phyloP scores from a whole-genome alignment of 495 filamentous ascomycete genomes.

The Aspergillus egyptiacus region DNA sequence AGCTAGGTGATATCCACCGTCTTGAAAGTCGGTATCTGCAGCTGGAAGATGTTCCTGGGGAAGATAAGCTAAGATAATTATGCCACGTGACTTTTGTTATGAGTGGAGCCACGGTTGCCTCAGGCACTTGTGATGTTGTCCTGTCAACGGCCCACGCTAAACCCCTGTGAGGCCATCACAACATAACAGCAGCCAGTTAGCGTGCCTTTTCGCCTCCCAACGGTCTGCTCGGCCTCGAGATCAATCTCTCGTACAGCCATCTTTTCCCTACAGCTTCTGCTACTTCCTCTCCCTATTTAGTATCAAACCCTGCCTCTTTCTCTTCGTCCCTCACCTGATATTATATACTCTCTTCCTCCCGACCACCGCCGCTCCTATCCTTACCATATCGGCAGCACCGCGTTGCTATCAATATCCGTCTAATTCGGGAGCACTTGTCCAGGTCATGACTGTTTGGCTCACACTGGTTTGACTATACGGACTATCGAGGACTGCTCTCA shows the following conservation, averaged over 20 bases:
- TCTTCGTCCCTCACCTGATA: slow-evolving; percentile 3
- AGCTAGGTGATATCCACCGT: too few relatives aligned
- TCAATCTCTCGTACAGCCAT: slow-evolving; percentile 20
- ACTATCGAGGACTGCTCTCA: background rate
- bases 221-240: slow-evolving; percentile 29
- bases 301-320: slow-evolving; percentile 18
- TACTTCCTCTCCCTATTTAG: slow-evolving; percentile 23
- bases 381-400: slow-evolving; percentile 12
- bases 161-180: slow-evolving; percentile 30
- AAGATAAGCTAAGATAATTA: too few relatives aligned
- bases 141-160: slow-evolving; percentile 37
- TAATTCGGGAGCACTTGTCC: slow-evolving; percentile 9
- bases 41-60: too few relatives aligned
- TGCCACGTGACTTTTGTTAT: slow-evolving; percentile 11
- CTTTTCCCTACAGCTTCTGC: slow-evolving; percentile 14
- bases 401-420: slow-evolving; percentile 2
- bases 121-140: slow-evolving; percentile 27
- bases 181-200: slow-evolving; percentile 37
- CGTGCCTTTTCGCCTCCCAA: slow-evolving; percentile 36
- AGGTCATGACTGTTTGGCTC: slow-evolving; percentile 22
- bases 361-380: slow-evolving; percentile 11
- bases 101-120: slow-evolving; percentile 16
- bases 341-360: slow-evolving; percentile 17
- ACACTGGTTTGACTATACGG: slow-evolving; percentile 4
- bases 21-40: too few relatives aligned